Base-by-base conservation (phyloP, 140 eudicot species). In the Bidens hawaiensis region DNA sequence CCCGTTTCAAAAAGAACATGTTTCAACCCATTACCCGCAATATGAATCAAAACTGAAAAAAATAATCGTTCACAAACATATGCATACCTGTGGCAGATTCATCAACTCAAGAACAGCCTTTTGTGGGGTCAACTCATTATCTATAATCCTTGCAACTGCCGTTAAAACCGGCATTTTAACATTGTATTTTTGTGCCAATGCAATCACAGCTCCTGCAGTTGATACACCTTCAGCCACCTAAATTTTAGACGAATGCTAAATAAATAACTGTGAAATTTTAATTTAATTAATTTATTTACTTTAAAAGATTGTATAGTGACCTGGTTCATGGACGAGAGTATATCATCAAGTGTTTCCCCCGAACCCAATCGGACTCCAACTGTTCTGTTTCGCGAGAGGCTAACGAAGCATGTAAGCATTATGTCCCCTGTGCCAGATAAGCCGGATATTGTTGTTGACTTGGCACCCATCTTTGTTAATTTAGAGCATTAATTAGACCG, bases 161-260 rank as follows among this genome's bases (percentile, higher is more conserved):
- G 96, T 91, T 48, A 91, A 67, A 61, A 91, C 96, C 12, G 99
- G 99, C 95, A 91, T 78, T 71, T 91, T 87, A n/a, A 91, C 96
- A 58, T 87, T 91, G 49, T 87, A 91, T 69, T 84, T 91, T 77
- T 87, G 95, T n/a, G 95, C 99, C 72, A 91, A 77, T 38, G 99
- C 89, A 78, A 91, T 87, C 68, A 91, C 96, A 15, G 99, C 99
- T 60, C 99, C 99, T 1, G 96, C 96, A 22, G 99, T 91, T 40
- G 96, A 70, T 68, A 91, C 88, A 60, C 98, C 98, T 78, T 91
- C 98, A 60, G 96, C 98, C 75, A 90, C 98, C 97, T 90, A 54
- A 49, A 61, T 38, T 31, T 9, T 31, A 45, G 31, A 61, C 25
- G 43, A 36, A 34, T 54, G n/a, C 46, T 43, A 53, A 46, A 57